phyloP scores from a whole-genome alignment of 768 basidiomycete species.

The Tylopilus vinaceipallidus region DNA sequence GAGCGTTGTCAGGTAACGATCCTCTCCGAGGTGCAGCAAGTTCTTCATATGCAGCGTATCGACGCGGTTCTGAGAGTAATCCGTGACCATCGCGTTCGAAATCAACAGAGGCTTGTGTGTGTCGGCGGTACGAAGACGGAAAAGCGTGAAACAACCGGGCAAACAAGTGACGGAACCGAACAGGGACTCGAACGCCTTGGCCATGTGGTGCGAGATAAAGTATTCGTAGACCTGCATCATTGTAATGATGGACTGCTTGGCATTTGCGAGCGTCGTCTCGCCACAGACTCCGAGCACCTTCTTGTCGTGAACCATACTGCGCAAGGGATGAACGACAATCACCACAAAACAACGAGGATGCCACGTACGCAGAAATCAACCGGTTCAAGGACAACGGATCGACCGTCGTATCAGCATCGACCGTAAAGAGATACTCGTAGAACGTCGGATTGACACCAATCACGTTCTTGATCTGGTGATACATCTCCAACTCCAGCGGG shows the following conservation, averaged over 20 bases:
- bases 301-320: conserved; percentile 95
- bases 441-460: conserved; percentile 99
- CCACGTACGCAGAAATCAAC: conserved; percentile 78
- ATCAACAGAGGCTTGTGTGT: conserved; percentile 94
- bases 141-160: conserved; percentile 98
- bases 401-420: conserved; percentile 95
- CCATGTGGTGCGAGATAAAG: conserved; percentile 98
- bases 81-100: conserved; percentile 84
- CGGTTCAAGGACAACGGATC: conserved; percentile 85
- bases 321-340: neutral
- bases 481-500: conserved; percentile 96
- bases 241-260: conserved; percentile 92
- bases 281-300: conserved; percentile 93
- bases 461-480: conserved; percentile 99
- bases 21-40: conserved; percentile 94
- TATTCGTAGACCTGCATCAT: conserved; percentile 99
- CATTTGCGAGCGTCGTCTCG: conserved; percentile 89
- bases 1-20: conserved; percentile 96
- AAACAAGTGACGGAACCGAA: conserved; percentile 99
- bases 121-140: conserved; percentile 91
- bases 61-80: conserved; percentile 94
- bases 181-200: conserved; percentile 95
- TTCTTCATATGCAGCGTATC: conserved; percentile 99
- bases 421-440: conserved; percentile 93
- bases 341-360: neutral